These are phyloP conservation scores for Macroventuria anomochaeta DNA, from an alignment of 2,329 filamentous ascomycete genomes.

Conservation along the genomic window DNA sequence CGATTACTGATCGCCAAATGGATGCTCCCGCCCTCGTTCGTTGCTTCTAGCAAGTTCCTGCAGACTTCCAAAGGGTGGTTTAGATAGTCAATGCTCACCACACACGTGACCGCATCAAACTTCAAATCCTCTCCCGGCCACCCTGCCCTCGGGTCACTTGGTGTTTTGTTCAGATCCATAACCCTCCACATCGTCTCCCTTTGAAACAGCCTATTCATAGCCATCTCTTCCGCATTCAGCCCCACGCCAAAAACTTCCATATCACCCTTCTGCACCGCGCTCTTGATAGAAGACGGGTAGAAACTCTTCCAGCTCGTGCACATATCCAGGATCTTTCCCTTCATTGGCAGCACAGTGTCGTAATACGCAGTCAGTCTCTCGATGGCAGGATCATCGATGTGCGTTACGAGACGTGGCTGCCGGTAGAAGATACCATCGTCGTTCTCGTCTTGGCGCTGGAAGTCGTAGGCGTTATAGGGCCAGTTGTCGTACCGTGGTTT, in stretches of 20 bases:
- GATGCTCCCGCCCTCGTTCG: conserved; percentile 53
- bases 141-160: conserved; percentile 35
- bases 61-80: conserved; percentile 56
- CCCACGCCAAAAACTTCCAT: conserved; percentile 57
- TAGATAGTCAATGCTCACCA: conserved; percentile 61
- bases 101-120: conserved; percentile 58
- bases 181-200: conserved; percentile 40
- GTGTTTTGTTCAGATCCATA: conserved; percentile 54
- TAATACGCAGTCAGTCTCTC: conserved; percentile 56
- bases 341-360: conserved; percentile 49
- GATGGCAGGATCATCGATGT: conserved; percentile 61
- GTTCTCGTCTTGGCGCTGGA: conserved; percentile 48
- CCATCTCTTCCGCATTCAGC: conserved; percentile 57
- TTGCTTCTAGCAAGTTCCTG: conserved; percentile 48
- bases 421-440: conserved; percentile 50
- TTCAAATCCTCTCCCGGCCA: conserved; percentile 15
- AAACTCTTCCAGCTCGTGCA: conserved; percentile 60
- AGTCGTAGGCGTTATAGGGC: conserved; percentile 41
- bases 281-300: conserved; percentile 48
- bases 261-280: conserved; percentile 39
- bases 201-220: conserved; percentile 46
- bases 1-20: conserved; percentile 60
- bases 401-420: conserved; percentile 59
- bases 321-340: conserved; percentile 56
- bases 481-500: conserved; percentile 27